Evolutionary conservation across 306 rosid species (phyloP).

Genomic region (Bauhinia variegata): DNA sequence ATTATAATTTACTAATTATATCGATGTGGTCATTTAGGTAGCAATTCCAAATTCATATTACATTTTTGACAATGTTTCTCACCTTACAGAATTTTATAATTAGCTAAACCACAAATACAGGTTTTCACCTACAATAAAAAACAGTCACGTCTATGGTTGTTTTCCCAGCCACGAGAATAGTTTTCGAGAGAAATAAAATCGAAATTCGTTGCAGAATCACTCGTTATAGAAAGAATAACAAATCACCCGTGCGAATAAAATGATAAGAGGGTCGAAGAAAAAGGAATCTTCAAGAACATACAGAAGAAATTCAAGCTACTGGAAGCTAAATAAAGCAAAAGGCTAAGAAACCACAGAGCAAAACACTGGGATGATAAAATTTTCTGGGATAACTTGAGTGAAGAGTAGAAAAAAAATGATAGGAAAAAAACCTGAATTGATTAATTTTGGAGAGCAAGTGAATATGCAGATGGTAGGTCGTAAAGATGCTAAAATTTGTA

Average conservation of each 20-base stretch:
- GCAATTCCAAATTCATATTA: not conserved
- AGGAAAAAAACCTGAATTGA: conserved; percentile 37
- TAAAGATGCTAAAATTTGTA: not conserved
- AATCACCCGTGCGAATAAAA: not conserved
- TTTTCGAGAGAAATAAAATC: no score
- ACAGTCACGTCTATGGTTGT: not conserved
- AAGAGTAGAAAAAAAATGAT: not conserved
- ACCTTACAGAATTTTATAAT: not conserved
- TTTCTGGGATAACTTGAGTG: not conserved
- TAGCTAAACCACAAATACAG: conserved; percentile 1
- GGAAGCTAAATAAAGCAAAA: not conserved
- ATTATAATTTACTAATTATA: not conserved
- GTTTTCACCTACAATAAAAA: not conserved
- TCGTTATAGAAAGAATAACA: not conserved
- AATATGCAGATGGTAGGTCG: not conserved
- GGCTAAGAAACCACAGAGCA: not conserved
- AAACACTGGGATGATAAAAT: not conserved
- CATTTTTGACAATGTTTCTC: not conserved
- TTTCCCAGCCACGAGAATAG: not conserved
- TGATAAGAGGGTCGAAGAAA: not conserved
- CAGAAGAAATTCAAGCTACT: not conserved
- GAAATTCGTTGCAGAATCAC: no score
- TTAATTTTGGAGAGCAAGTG: not conserved
- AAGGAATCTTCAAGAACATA: conserved; percentile 6
- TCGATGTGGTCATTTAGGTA: not conserved